Evolutionary conservation across 495 filamentous ascomycete genomes (phyloP), one percentile per base, ranked within the genome.

Genomic region (Xylaria flabelliformis): DNA sequence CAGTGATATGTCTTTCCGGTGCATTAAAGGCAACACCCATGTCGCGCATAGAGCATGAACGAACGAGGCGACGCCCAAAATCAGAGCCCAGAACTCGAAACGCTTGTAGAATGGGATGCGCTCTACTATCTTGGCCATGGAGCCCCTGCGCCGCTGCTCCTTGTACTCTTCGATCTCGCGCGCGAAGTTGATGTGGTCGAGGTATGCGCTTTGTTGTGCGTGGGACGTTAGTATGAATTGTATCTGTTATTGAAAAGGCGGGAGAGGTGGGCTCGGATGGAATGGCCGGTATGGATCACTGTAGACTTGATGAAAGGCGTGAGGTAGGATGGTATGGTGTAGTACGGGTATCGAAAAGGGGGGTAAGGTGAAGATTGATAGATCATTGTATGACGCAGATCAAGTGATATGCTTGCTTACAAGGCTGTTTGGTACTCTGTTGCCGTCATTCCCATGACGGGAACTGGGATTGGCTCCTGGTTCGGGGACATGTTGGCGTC

Each of bases 181-280:
- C 41, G 63, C 19, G 41, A 67, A 67, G 63, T 66, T 66, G 36
- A 64, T 53, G 50, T 72, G 41, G 70, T 72, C 70, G 63, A 72
- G 70, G 19, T 67, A 67, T 4, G 53, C 21, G 36, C 70, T 72
- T 5, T 34, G 34, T 39, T 7, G 2, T 61, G 34, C 2, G 2
- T 39, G 24, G 3, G 15, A 56, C 6, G 53, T 56, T 32, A 56
- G 26, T 56, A 56, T 56, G 17, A 12, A 3, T 13, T 6, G 8
- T 17, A 4, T 17, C 13, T 53, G 12, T 53, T 10, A 3, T 26
- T 24, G 21, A 2, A 26, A 8, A 24, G 0, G 7, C 10, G n/a
- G n/a, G 48, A 32, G 53, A 58, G 0, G 26, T 29, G 53, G 12
- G 10, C 32, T 50, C 9, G n/a, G 48, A 29, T 36, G 0, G 32